Conservation (phyloP, 2,329 filamentous ascomycete genomes). For the Hypoxylon sp. region DNA sequence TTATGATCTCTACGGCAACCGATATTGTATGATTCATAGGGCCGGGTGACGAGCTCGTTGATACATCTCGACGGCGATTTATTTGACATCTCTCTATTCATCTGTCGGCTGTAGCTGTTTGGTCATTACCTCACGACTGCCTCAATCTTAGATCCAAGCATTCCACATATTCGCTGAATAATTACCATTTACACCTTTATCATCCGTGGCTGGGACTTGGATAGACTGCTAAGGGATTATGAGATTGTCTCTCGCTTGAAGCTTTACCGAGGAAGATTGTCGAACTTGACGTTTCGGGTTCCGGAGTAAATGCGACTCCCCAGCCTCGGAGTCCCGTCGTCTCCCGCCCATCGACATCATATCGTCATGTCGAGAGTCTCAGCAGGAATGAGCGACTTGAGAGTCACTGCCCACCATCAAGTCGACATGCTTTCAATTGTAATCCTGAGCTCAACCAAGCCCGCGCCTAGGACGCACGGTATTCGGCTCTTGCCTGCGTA, state of each 20-base stretch:
- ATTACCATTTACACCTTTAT: not conserved
- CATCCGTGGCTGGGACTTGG: not conserved
- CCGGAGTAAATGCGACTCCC: constrained; percentile 1
- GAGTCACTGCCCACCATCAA: not conserved
- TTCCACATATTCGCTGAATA: not conserved
- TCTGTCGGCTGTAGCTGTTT: not conserved
- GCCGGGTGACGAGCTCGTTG: not conserved
- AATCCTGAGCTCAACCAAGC: not conserved
- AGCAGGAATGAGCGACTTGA: not conserved
- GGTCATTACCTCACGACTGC: not conserved
- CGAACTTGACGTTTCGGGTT: constrained; percentile 6
- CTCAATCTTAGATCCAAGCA: not conserved
- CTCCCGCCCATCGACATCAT: not conserved
- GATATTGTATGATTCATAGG: not conserved
- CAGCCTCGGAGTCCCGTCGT: not conserved
- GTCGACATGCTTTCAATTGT: constrained; percentile 3
- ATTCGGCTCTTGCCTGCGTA: not conserved
- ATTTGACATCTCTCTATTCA: not conserved
- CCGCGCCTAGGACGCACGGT: not conserved
- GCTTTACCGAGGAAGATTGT: not conserved
- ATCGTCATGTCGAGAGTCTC: not conserved
- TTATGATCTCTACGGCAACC: not conserved
- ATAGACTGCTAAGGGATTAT: not conserved
- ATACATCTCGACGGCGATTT: not conserved
- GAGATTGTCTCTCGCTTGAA: not conserved